Evolutionary conservation across 1,284 basidiomycete genomes (phyloP).

Genomic region (Ceratobasidium sp.): DNA sequence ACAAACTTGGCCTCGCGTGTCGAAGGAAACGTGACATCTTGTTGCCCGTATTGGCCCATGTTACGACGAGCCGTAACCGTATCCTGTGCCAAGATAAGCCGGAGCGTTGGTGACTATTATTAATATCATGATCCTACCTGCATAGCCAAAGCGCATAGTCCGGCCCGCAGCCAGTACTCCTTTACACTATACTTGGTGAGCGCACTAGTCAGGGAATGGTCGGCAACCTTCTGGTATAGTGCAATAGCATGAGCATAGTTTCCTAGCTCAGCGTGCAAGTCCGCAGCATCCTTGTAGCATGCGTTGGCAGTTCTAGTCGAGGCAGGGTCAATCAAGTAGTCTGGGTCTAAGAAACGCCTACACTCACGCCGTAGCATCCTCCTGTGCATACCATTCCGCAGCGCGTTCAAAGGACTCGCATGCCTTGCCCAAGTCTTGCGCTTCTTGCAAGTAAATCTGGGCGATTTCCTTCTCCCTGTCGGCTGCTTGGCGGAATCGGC

Average conservation of each 20-base stretch:
- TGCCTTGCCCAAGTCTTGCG: slow-evolving; percentile 71
- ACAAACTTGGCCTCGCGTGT: slow-evolving; percentile 92
- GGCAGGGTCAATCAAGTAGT: slow-evolving; percentile 10
- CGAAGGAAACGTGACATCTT: slow-evolving; percentile 80
- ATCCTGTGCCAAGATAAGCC: slow-evolving; percentile 62
- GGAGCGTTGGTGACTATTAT: background rate
- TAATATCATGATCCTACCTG: slow-evolving; percentile 60
- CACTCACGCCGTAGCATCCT: slow-evolving; percentile 91
- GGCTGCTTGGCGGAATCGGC: slow-evolving; percentile 95
- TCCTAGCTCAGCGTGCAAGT: slow-evolving; percentile 87
- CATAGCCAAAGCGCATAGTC: slow-evolving; percentile 88
- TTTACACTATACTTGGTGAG: slow-evolving; percentile 99
- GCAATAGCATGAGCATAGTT: slow-evolving; percentile 85
- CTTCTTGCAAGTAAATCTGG: slow-evolving; percentile 82
- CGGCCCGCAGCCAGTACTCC: slow-evolving; percentile 92
- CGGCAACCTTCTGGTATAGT: slow-evolving; percentile 88
- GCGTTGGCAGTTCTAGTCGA: slow-evolving; percentile 87
- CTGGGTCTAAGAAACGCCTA: background rate
- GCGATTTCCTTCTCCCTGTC: slow-evolving; percentile 98
- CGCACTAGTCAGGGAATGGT: slow-evolving; percentile 78
- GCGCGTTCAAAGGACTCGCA: slow-evolving; percentile 91
- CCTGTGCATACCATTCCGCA: slow-evolving; percentile 96
- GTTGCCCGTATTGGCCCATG: slow-evolving; percentile 71
- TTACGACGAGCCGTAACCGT: slow-evolving; percentile 81
- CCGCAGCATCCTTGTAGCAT: slow-evolving; percentile 95